phyloP scores from a whole-genome alignment of 805 yeast genomes.

The Ogataea philodendri region DNA sequence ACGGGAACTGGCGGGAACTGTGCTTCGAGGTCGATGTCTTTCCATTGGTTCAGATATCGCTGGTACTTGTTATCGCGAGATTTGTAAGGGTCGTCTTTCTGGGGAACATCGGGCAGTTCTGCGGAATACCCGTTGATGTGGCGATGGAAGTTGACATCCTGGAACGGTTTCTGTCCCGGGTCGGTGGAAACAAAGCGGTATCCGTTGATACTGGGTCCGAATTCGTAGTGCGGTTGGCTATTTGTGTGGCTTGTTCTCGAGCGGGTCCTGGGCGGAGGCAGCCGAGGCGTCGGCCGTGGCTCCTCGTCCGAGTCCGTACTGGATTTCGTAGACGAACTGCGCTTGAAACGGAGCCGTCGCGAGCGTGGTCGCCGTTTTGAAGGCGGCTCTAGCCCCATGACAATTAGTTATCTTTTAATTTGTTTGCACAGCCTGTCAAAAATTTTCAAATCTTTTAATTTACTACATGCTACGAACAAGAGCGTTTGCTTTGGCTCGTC shows the following conservation, averaged over 20 bases:
- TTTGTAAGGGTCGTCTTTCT: constrained; percentile 16
- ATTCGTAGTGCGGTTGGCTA: constrained; percentile 23
- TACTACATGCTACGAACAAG: constrained; percentile 6
- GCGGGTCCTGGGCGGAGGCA: constrained; percentile 1
- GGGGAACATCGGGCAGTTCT: constrained; percentile 5
- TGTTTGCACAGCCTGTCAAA: constrained; percentile 10
- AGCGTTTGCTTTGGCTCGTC: constrained; percentile 1
- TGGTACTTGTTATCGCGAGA: constrained; percentile 23
- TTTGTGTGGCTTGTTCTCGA: too few species aligned
- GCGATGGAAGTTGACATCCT: constrained; percentile 14
- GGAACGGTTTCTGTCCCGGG: constrained; percentile 12
- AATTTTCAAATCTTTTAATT: constrained; percentile 3
- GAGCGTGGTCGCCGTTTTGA: background rate
- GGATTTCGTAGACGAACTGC: too few species aligned
- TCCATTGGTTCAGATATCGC: constrained; percentile 21
- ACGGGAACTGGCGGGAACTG: constrained; percentile 26
- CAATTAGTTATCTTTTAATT: background rate
- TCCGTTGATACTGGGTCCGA: constrained; percentile 41
- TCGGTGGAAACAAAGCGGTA: constrained; percentile 41
- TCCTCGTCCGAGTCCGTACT: too few species aligned
- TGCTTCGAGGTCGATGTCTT: constrained; percentile 8
- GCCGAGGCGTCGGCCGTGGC: background rate
- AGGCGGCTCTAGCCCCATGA: constrained; percentile 1
- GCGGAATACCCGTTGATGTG: constrained; percentile 16
- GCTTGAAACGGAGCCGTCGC: too few species aligned